Percentiles rank a stretch among this genome's conserved stretches.
phyloP scores from a whole-genome alignment of 176 grass and related monocot genomes.

The Saccharum spontaneum region DNA sequence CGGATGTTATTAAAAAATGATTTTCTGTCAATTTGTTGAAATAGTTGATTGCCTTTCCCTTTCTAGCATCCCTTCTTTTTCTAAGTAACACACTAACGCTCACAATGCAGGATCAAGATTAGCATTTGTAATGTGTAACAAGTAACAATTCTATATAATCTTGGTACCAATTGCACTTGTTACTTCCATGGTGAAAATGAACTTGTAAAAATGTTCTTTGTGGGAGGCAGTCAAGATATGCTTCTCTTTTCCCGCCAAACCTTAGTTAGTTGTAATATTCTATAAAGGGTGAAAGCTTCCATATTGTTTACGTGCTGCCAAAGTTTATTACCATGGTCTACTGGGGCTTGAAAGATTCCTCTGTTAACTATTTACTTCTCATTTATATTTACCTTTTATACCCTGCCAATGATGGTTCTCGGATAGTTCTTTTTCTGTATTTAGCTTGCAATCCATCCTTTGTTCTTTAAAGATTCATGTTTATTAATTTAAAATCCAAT shows the following conservation, averaged over 20 bases:
- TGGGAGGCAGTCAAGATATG: background rate
- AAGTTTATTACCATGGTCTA: background rate
- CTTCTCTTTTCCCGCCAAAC: conserved; percentile 6
- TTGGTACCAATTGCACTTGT: background rate
- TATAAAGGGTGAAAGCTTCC: background rate
- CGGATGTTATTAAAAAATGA: background rate
- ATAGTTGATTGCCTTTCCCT: background rate
- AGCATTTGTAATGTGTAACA: conserved; percentile 4
- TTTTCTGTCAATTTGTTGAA: background rate
- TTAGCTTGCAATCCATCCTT: background rate
- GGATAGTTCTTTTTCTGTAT: background rate
- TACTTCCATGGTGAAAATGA: background rate
- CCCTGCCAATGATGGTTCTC: background rate
- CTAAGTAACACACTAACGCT: background rate
- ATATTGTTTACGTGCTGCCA: background rate
- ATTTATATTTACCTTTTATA: conserved; percentile 27
- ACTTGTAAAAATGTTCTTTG: background rate
- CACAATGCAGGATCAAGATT: background rate
- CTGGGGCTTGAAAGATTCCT: background rate
- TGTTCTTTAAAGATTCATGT: conserved; percentile 1
- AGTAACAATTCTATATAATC: background rate
- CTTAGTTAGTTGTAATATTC: background rate
- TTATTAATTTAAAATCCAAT: conserved; percentile 6
- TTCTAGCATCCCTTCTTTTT: background rate
- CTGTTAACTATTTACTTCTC: background rate